Evolutionary conservation across 495 filamentous ascomycete genomes (phyloP).

Genomic region (Xeromyces bisporus): DNA sequence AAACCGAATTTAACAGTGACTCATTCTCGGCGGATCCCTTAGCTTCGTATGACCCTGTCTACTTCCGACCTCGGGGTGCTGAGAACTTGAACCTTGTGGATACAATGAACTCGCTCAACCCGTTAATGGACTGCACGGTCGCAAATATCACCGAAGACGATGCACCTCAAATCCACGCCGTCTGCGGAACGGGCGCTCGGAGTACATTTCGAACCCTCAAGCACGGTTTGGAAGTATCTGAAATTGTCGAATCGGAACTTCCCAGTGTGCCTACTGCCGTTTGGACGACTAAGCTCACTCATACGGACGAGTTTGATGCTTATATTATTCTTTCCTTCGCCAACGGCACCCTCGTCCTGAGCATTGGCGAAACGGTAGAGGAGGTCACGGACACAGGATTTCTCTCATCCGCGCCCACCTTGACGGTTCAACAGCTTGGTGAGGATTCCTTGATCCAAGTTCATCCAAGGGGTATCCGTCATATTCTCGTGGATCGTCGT

Average conservation of each 20-base stretch:
- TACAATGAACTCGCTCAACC: slow-evolving; percentile 77
- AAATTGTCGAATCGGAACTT: slow-evolving; percentile 84
- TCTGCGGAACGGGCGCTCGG: slow-evolving; percentile 73
- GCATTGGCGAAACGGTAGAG: slow-evolving; percentile 91
- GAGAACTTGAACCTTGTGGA: slow-evolving; percentile 76
- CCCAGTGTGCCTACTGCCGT: slow-evolving; percentile 73
- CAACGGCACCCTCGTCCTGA: slow-evolving; percentile 67
- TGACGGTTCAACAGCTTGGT: slow-evolving; percentile 86
- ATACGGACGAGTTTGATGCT: slow-evolving; percentile 67
- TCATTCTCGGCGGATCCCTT: slow-evolving; percentile 57
- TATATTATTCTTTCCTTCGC: slow-evolving; percentile 56
- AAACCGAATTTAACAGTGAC: slow-evolving; percentile 71
- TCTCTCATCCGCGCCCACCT: slow-evolving; percentile 64
- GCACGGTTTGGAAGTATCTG: slow-evolving; percentile 80
- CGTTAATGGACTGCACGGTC: slow-evolving; percentile 76
- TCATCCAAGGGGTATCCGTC: slow-evolving; percentile 84
- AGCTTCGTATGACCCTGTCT: slow-evolving; percentile 52
- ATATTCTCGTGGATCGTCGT: slow-evolving; percentile 61
- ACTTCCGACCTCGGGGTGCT: slow-evolving; percentile 63
- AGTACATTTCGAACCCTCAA: slow-evolving; percentile 84
- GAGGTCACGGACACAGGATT: slow-evolving; percentile 90
- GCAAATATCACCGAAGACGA: slow-evolving; percentile 80
- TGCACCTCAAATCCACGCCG: slow-evolving; percentile 86
- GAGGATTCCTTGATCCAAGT: slow-evolving; percentile 88
- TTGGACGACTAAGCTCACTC: slow-evolving; percentile 87